phyloP scores from a whole-genome alignment of 345 rosid species.

The Gossypium stocksii region DNA sequence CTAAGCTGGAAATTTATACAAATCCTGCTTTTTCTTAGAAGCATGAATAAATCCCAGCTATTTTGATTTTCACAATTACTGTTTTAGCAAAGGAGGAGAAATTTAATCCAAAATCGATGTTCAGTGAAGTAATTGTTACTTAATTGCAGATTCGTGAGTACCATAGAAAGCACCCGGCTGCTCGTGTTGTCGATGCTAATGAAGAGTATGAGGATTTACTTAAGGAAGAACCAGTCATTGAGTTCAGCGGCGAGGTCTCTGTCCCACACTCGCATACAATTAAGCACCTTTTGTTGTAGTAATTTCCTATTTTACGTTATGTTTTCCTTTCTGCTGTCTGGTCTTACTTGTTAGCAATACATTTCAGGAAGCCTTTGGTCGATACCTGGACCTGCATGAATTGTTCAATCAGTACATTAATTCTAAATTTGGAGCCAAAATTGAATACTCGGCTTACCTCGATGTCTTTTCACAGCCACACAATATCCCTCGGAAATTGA shows the following conservation, averaged over 20 bases:
- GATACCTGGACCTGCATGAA: conserved; percentile 87
- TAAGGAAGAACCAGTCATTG: conserved; percentile 76
- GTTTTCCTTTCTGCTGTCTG: neutral
- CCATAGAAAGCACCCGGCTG: conserved; percentile 83
- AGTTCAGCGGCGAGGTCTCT: conserved; percentile 89
- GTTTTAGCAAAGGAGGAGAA: neutral
- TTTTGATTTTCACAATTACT: neutral
- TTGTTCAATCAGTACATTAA: conserved; percentile 76
- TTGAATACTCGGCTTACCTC: conserved; percentile 84
- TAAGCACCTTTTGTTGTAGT: neutral
- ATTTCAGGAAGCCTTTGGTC: conserved; percentile 78
- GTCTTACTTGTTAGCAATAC: conserved; percentile 7
- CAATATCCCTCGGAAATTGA: conserved; percentile 54
- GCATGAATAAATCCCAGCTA: neutral
- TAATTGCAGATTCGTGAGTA: conserved; percentile 73
- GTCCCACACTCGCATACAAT: neutral
- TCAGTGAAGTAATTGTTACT: neutral
- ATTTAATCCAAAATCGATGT: neutral
- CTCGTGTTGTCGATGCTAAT: conserved; percentile 62
- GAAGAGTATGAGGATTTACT: conserved; percentile 69
- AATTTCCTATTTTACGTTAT: neutral
- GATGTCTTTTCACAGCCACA: conserved; percentile 64
- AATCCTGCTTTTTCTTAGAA: neutral
- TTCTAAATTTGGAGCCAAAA: conserved; percentile 75
- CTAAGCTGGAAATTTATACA: neutral